Evolutionary conservation across 164 flowering plant genomes (phyloP), one percentile per base, ranked within the genome.

Genomic region (Santalum album): DNA sequence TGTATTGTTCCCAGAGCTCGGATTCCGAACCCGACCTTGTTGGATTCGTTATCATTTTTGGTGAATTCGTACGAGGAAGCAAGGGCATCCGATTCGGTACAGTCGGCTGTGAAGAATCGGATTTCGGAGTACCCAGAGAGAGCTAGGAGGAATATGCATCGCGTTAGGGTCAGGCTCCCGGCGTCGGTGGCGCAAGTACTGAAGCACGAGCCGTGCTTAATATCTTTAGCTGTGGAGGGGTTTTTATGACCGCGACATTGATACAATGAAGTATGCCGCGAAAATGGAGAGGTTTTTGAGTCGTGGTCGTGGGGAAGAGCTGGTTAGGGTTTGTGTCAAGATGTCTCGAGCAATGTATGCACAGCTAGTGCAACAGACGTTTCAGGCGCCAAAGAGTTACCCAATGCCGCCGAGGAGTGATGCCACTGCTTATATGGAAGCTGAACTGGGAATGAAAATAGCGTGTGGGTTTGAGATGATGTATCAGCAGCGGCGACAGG

Each of bases 391-490:
- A 0, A 81, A 74, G 65, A 65, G 82, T 66, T 89, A 85, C 61
- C 87, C 92, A 0, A 79, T 83, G 80, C 94, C 79, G 3, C 56
- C 57, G 2, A 68, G 78, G 71, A 66, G 66, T 21, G 82, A 78
- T 51, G 50, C 29, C 22, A 49, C 43, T 12, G 82, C 24, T 3
- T 84, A 70, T 72, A n/a, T 55, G 64, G 96, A 82, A 61, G 96
- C 94, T 9, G 99, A 85, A 43, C 35, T 92, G 68, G 97, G 97
- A 58, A 82, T 92, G 99, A 92, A 92, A 72, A 90, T 92, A 14
- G 77, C 92, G 0, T 89, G 97, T 62, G 99, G 99, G 63, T 82
- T 92, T 22, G 99, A 92, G 72, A 92, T 92, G 97, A 75, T 83
- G 75, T 92, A 92, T 75, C 95, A 84, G 66, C 68, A 57, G 62